phyloP scores from a whole-genome alignment of 2,329 filamentous ascomycete species.

The Pyricularia sp. region DNA sequence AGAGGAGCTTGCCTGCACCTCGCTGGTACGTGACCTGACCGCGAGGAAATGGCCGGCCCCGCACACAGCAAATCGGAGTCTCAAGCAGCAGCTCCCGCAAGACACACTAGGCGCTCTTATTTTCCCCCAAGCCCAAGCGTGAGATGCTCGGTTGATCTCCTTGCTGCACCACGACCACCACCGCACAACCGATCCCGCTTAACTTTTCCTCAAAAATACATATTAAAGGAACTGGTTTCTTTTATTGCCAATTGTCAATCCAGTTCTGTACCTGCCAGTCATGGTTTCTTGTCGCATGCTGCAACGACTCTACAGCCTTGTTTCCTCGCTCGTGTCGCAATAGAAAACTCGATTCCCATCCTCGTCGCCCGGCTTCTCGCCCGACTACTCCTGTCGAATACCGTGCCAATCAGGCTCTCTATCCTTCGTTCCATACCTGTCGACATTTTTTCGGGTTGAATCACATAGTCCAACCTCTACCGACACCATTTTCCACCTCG shows the following conservation, averaged over 20 bases:
- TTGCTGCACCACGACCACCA: not conserved
- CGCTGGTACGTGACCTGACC: not conserved
- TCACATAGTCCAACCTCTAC: not conserved
- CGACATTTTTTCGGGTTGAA: constrained; percentile 15
- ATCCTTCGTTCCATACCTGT: constrained; percentile 2
- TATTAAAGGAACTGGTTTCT: not conserved
- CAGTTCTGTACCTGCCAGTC: constrained; percentile 3
- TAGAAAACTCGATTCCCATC: constrained; percentile 1
- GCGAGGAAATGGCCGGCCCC: constrained; percentile 1
- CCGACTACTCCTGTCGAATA: constrained; percentile 11
- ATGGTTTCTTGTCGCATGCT: constrained; percentile 6
- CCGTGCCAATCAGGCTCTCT: not conserved
- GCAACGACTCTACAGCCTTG: not conserved
- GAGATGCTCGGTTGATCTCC: not conserved
- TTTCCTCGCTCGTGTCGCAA: constrained; percentile 2
- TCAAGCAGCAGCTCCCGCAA: constrained; percentile 1
- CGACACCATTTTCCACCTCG: not conserved
- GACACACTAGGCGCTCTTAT: constrained; percentile 1
- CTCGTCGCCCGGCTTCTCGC: constrained; percentile 15
- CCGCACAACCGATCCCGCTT: not conserved
- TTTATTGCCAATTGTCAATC: not conserved
- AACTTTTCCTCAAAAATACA: not conserved
- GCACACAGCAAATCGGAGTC: constrained; percentile 3
- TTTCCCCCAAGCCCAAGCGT: constrained; percentile 3
- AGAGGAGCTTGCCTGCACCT: not conserved